These are phyloP conservation scores for Auricularia heimuer DNA, from an alignment of 768 basidiomycete species.

Conservation along the genomic window DNA sequence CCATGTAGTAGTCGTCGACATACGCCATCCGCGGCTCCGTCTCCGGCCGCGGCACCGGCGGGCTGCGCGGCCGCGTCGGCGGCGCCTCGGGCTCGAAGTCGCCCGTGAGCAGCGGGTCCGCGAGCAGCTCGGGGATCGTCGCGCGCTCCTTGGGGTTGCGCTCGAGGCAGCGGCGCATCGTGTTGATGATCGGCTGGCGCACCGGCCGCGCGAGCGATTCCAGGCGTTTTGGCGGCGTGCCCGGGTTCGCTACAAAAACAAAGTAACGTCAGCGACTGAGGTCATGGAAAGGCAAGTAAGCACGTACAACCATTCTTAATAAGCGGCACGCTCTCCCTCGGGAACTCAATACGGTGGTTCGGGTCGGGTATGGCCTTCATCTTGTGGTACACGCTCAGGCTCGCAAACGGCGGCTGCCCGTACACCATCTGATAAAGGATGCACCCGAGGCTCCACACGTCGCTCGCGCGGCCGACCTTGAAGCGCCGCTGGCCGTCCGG, in stretches of 20 bases:
- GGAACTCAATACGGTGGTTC: constrained; percentile 70
- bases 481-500: constrained; percentile 79
- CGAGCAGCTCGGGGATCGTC: constrained; percentile 79
- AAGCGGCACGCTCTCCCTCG: constrained; percentile 51
- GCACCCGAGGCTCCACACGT: constrained; percentile 96
- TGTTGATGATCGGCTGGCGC: constrained; percentile 61
- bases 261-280: too few species aligned
- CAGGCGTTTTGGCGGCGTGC: constrained; percentile 34
- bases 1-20: neutral
- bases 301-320: constrained; percentile 11
- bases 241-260: neutral
- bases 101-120: constrained; percentile 12
- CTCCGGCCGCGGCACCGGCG: neutral
- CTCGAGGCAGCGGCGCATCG: constrained; percentile 72
- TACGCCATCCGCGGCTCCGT: neutral
- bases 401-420: constrained; percentile 85
- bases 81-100: neutral
- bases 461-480: constrained; percentile 86
- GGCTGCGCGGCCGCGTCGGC: neutral
- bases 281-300: too few species aligned
- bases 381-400: constrained; percentile 74
- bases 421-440: constrained; percentile 99
- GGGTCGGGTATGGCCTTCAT: constrained; percentile 89
- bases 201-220: constrained; percentile 67
- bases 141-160: constrained; percentile 75